These are phyloP conservation scores for Starmerella apis DNA, from an alignment of 805 yeast genomes.

Conservation along the genomic window DNA sequence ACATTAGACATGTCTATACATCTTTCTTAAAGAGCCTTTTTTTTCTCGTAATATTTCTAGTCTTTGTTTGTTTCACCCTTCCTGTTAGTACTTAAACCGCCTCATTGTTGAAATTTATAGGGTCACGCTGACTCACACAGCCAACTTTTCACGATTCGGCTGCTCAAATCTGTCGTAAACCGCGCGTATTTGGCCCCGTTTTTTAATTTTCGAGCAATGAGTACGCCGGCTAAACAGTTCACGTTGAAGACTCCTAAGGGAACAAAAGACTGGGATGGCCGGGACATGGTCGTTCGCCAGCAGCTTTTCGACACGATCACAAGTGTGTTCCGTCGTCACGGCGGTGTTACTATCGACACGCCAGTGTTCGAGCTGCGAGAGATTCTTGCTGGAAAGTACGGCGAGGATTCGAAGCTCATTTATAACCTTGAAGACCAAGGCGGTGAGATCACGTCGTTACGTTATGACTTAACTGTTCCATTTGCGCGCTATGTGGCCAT, in stretches of 20 bases:
- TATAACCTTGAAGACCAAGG: constrained; percentile 97
- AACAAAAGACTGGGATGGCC: constrained; percentile 95
- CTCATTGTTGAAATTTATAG: no score
- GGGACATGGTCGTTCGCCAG: constrained; percentile 91
- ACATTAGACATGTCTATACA: no score
- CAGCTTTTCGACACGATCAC: constrained; percentile 70
- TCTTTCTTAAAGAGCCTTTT: no score
- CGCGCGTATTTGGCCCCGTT: neutral
- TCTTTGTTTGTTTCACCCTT: no score
- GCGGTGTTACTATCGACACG: constrained; percentile 96
- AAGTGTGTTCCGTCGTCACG: constrained; percentile 78
- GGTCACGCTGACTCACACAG: constrained; percentile 3
- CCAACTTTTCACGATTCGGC: constrained; percentile 5
- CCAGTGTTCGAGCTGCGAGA: constrained; percentile 96
- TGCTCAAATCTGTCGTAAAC: neutral
- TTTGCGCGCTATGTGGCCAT: constrained; percentile 95
- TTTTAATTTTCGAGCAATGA: neutral
- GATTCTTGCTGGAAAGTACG: constrained; percentile 92
- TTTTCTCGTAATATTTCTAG: neutral
- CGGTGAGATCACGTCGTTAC: constrained; percentile 88
- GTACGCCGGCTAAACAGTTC: constrained; percentile 33
- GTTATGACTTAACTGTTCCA: constrained; percentile 97
- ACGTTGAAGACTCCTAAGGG: constrained; percentile 93
- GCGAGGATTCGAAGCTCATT: constrained; percentile 94
- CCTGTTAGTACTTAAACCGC: no score